Evolutionary conservation across 352 stramenopile genomes (phyloP), one percentile per base, ranked within the genome.

Genomic region (Phytophthora gonapodyides): DNA sequence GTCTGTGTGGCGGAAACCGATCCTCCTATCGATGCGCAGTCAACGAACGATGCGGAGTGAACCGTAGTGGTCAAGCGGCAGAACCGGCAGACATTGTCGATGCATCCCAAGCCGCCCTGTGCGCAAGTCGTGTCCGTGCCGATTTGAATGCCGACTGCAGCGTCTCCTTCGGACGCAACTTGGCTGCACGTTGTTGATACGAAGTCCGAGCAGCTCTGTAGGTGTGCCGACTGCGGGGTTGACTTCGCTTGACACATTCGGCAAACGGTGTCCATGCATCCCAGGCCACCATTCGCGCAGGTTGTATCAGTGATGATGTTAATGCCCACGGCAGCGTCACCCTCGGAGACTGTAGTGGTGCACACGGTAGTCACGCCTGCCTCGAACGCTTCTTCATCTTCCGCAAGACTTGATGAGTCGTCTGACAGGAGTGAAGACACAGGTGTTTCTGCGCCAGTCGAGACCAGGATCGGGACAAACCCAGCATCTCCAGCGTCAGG

Each of bases 81-180:
- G 52, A 75, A 80, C 17, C 71, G 74, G 31, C 74, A 82, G 17
- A 67, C 16, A 24, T 33, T 53, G 34, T 73, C 53, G 16, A 74
- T 73, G 21, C 74, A 82, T 0, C 74, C 74, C n/a, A 82, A 15
- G 3, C 74, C 74, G 44, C 74, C 74, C 1, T 45, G 43, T 5
- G 37, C 48, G 34, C 74, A 80, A 1, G 52, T 59, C 2, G 55
- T 19, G 44, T 82, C 74, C 1, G 58, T 62, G 36, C 72, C 37
- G 37, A 76, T 64, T 10, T 73, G 35, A 19, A 80, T 74, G 2
- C 73, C 53, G 12, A 74, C 61, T 30, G 55, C 60, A 3, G 54
- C 56, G 31, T 77, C 69, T 16, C 69, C 51, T 15, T 0, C 9
- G 5, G 62, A 70, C 3, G 44, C 15, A 45, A 45, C 38, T 17